Evolutionary conservation across 306 rosid species (phyloP), one percentile per base, ranked within the genome.

Genomic region (Cajanus cajan): DNA sequence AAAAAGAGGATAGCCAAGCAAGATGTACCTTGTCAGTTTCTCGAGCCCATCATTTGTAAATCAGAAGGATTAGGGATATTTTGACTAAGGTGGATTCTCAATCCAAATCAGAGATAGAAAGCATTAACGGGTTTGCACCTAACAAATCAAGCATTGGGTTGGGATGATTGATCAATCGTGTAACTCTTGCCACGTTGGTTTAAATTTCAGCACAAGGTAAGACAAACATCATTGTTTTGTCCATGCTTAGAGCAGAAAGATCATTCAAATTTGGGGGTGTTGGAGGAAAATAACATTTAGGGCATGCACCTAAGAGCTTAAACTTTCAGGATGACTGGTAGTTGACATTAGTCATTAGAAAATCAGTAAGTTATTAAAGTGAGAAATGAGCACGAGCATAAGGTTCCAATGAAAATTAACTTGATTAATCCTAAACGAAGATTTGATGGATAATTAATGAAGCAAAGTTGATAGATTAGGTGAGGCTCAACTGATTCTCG

Each of bases 401-500:
- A 14, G 28, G 73, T 36, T 48, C 24, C n/a, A 59, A 31, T 41
- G 43, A 61, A 44, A 74, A 16, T 28, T 33, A 43, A 64, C 37
- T 54, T 50, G 14, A 51, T 33, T 21, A 4, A 8, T 28, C 39
- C 24, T 59, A 25, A 4, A 55, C 16, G 74, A 79, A n/a, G 43
- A 43, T 28, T 62, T 50, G 43, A 59, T 51, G 77, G 33, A 58
- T 34, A 19, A 19, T 14, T 31, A 31, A 44, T 24, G 25, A 67
- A 50, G 48, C 44, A 34, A 24, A 62, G 52, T 34, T 61, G 51
- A 44, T 4, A 59, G 3, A 14, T n/a, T n/a, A n/a, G n/a, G n/a
- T n/a, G n/a, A n/a, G 55, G 31, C 75, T 44, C 22, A 78, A 19
- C 65, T 50, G 40, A 52, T 22, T 48, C 69, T 77, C 63, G 40